Evolutionary conservation across 1,284 basidiomycete species (phyloP), one percentile per base, ranked within the genome.

Genomic region (Cutaneotrichosporon cavernicola): DNA sequence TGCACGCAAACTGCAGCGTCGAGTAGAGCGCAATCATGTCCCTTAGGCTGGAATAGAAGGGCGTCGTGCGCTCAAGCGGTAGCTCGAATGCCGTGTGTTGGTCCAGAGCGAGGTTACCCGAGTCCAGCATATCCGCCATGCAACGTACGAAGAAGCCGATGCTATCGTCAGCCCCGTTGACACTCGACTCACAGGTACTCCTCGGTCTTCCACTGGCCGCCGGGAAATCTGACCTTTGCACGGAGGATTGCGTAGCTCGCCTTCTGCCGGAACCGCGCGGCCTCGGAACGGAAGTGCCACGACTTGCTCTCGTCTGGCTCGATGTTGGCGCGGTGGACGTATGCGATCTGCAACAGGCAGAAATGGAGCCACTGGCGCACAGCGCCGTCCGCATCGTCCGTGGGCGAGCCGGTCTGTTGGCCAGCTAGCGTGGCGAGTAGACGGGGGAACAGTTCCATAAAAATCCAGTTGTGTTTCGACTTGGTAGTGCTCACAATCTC

Each of bases 71-170:
- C 26, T 58, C 63, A 10, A 53, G 14, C 9, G 63, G 60, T 0
- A 61, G 53, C 50, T 64, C 63, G 43, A 67, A 67, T 3, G 53
- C 63, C 6, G 60, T 65, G n/a, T 47, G 52, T n/a, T 36, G 43
- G 38, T 68, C 66, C 22, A 68, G 60, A n/a, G 57, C 43, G 7
- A 68, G 52, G 14, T 46, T 49, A 18, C 64, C 59, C 16, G 60
- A 46, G 59, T 61, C 58, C 38, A 70, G 63, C 63, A 70, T 68
- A 56, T 70, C 69, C 1, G 67, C 69, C 67, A 70, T 70, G 63
- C 65, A 67, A 18, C 65, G 65, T 4, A 68, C 63, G 22, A 68
- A 70, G 43, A 66, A 66, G 49, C 67, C 69, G 65, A 68, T 68
- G 14, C 63, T 64, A 34, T 14, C 6, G 53, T 32, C 21, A 22